These are phyloP conservation scores for Phytopythium boreale DNA, from an alignment of 352 stramenopile species.

Conservation along the genomic window DNA sequence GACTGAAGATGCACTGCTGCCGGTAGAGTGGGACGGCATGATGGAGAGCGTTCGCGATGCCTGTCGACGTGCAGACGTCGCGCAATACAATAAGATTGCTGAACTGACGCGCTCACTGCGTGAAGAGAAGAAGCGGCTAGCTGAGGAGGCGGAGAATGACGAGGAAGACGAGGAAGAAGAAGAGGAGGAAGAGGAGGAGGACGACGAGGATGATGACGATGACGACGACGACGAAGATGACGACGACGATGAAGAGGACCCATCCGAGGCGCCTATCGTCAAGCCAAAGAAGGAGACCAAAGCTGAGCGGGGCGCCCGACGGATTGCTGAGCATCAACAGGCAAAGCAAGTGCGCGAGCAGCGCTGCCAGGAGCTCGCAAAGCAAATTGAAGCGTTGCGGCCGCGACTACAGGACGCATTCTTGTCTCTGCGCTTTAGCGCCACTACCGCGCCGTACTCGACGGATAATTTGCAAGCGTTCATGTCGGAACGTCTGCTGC, in stretches of 20 bases:
- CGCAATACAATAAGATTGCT: slow-evolving; percentile 16
- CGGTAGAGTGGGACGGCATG: slow-evolving; percentile 29
- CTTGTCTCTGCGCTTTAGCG: slow-evolving; percentile 19
- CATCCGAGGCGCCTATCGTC: neutral
- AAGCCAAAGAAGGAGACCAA: slow-evolving; percentile 13
- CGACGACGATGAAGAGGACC: slow-evolving; percentile 13
- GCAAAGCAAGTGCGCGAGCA: slow-evolving; percentile 15
- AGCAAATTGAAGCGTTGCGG: slow-evolving; percentile 16
- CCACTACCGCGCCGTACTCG: slow-evolving; percentile 33
- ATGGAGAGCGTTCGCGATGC: slow-evolving; percentile 24
- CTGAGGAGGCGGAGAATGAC: slow-evolving; percentile 22
- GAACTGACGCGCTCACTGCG: slow-evolving; percentile 16
- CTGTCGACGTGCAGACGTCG: slow-evolving; percentile 24
- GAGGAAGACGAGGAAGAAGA: slow-evolving; percentile 20
- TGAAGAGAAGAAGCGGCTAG: slow-evolving; percentile 19
- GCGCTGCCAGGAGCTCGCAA: slow-evolving; percentile 7
- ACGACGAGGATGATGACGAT: slow-evolving; percentile 9
- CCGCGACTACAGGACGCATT: slow-evolving; percentile 35
- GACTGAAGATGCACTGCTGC: neutral
- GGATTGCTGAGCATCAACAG: slow-evolving; percentile 12
- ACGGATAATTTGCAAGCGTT: slow-evolving; percentile 17
- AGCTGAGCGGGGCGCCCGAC: slow-evolving; percentile 1
- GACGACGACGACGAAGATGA: slow-evolving; percentile 15
- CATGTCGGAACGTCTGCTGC: slow-evolving; percentile 23
- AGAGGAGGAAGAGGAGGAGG: slow-evolving; percentile 22